These are phyloP conservation scores for Panicum virgatum DNA, from an alignment of 202 grass and related monocot species.

Conservation along the genomic window DNA sequence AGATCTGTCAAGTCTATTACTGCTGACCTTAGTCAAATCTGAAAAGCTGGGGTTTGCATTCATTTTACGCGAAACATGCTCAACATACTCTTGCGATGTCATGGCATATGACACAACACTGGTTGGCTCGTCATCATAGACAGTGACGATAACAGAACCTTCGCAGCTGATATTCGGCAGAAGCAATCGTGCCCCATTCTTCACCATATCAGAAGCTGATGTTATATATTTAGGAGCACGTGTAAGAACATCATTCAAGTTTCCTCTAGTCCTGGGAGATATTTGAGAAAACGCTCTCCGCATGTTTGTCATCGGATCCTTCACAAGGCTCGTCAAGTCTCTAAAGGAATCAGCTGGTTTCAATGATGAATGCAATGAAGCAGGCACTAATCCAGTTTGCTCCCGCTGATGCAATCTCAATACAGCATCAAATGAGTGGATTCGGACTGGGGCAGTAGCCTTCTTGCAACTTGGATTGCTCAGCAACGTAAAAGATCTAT, in stretches of 20 bases:
- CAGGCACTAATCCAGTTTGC: constrained; percentile 46
- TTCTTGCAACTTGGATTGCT: constrained; percentile 50
- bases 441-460: constrained; percentile 54
- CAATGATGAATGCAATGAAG: constrained; percentile 53
- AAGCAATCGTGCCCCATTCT: constrained; percentile 69
- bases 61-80: constrained; percentile 41
- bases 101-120: constrained; percentile 84
- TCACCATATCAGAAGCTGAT: constrained; percentile 51
- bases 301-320: constrained; percentile 59
- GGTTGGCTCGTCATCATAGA: constrained; percentile 91
- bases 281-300: constrained; percentile 75
- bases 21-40: constrained; percentile 22
- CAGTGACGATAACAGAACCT: constrained; percentile 62
- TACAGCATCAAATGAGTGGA: constrained; percentile 82
- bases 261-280: constrained; percentile 57
- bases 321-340: constrained; percentile 49
- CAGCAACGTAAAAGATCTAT: constrained; percentile 35
- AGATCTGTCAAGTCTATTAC: constrained; percentile 36
- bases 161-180: constrained; percentile 58
- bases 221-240: constrained; percentile 58
- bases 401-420: constrained; percentile 57
- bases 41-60: constrained; percentile 34
- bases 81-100: constrained; percentile 60
- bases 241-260: constrained; percentile 54
- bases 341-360: constrained; percentile 59